Evolutionary conservation across 768 basidiomycete genomes (phyloP), one percentile per base, ranked within the genome.

Genomic region (Rhodotorula toruloides): DNA sequence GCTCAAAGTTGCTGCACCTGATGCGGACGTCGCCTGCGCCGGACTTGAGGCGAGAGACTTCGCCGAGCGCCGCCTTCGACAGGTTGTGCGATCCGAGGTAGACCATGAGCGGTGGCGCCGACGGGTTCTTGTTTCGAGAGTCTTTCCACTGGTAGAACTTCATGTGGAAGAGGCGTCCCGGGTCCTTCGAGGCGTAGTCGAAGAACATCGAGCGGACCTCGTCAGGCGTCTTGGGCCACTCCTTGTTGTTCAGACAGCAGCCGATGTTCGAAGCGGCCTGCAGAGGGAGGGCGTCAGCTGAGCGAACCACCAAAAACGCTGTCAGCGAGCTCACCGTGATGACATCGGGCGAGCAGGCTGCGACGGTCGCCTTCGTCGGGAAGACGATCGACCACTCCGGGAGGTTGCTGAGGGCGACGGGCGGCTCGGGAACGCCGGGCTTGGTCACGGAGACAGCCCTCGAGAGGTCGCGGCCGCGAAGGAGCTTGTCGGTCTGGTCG

Each of bases 31-130:
- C n/a, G n/a, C n/a, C n/a, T n/a, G n/a, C n/a, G n/a, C n/a, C n/a
- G n/a, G n/a, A n/a, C n/a, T n/a, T n/a, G n/a, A n/a, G n/a, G n/a
- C n/a, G n/a, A n/a, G n/a, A n/a, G n/a, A n/a, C n/a, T n/a, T 29
- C 3, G 31, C 69, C 65, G 61, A 61, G 63, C 7, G 69, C 69
- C 6, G 48, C 53, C 5, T 46, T 21, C 4, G 57, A 60, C 25
- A 71, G 54, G 56, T 71, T 71, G 54, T 60, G 58, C 31, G 68
- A 70, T 39, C 68, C 64, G 60, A 62, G 22, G 60, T 61, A 58
- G 43, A 53, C 14, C 7, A 61, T 17, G 48, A 36, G 13, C 31
- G 54, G 53, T 39, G 64, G 52, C 0, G 16, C 25, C 27, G 52
- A 17, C 4, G 58, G n/a, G 10, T 11, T 2, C 8, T 47, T 7